These are phyloP conservation scores for Alternaria atra DNA, from an alignment of 2,329 filamentous ascomycete species.

Conservation along the genomic window DNA sequence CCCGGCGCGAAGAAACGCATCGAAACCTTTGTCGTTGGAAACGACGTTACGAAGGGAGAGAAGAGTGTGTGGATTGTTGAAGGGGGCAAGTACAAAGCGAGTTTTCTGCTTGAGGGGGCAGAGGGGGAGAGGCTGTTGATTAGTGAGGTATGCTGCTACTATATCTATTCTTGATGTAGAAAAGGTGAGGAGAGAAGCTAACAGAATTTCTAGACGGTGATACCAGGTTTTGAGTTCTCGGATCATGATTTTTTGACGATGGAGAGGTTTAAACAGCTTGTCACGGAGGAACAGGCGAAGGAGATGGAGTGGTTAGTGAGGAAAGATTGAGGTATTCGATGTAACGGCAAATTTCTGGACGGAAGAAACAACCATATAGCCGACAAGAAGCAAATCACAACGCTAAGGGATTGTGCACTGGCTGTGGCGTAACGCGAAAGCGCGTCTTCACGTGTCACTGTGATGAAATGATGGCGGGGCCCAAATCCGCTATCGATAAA, in stretches of 20 bases:
- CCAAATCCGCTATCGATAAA: conserved; percentile 12
- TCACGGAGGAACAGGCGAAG: conserved; percentile 59
- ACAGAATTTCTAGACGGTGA: conserved; percentile 60
- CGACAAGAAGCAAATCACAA: conserved; percentile 4
- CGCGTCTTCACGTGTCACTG: conserved; percentile 5
- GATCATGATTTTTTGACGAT: conserved; percentile 71
- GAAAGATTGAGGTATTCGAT: conserved; percentile 7
- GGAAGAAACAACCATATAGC: background rate
- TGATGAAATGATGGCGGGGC: conserved; percentile 3
- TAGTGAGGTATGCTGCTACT: conserved; percentile 59
- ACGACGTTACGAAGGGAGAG: conserved; percentile 66
- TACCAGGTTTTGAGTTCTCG: conserved; percentile 72
- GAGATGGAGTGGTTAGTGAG: conserved; percentile 59
- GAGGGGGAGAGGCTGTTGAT: conserved; percentile 66
- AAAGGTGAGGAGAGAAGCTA: background rate
- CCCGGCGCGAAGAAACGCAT: conserved; percentile 60
- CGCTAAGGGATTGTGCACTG: background rate
- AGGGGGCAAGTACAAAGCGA: conserved; percentile 72
- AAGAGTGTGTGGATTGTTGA: conserved; percentile 74
- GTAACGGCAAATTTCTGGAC: too few species aligned
- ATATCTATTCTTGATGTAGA: background rate
- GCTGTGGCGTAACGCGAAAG: background rate
- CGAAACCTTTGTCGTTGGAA: conserved; percentile 72
- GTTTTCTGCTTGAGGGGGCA: conserved; percentile 62
- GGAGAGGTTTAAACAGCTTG: conserved; percentile 58